Conservation (phyloP, 305 asterid species). For the Fraxinus nigra region DNA sequence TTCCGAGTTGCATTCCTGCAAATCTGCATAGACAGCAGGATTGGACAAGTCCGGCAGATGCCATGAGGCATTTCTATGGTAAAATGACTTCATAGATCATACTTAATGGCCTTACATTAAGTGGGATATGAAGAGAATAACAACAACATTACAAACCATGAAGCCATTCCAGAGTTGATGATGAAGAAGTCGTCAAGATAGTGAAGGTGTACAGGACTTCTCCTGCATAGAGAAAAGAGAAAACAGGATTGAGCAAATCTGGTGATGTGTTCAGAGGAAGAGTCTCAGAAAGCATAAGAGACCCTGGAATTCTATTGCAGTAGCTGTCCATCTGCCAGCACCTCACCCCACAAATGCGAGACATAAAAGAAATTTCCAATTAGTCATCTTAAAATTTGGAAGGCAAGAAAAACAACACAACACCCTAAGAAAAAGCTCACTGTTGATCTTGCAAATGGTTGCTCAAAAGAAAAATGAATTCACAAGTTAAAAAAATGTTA, state of each 20-base stretch:
- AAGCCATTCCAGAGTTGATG: constrained; percentile 78
- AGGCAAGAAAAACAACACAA: background rate
- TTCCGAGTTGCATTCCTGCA: background rate
- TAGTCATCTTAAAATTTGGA: background rate
- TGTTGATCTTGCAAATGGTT: background rate
- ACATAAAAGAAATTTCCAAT: background rate
- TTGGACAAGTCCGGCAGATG: background rate
- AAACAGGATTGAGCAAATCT: constrained; percentile 9
- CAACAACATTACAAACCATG: constrained; percentile 56
- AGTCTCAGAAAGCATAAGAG: background rate
- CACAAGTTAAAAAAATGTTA: background rate
- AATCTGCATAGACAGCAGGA: background rate
- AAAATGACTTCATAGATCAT: background rate
- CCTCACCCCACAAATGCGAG: background rate
- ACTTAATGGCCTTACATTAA: background rate
- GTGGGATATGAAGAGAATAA: background rate
- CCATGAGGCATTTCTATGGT: background rate
- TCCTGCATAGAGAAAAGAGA: constrained; percentile 48
- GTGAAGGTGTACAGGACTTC: constrained; percentile 80
- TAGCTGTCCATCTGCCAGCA: background rate
- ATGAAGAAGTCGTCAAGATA: constrained; percentile 72
- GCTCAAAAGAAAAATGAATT: constrained; percentile 3
- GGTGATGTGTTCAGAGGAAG: background rate
- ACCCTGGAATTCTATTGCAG: background rate
- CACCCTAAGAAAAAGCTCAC: background rate